A percentile compares a stretch with the other conserved stretches of the same genome.
phyloP scores from a whole-genome alignment of 2,329 filamentous ascomycete genomes.

The Grosmannia huntii region DNA sequence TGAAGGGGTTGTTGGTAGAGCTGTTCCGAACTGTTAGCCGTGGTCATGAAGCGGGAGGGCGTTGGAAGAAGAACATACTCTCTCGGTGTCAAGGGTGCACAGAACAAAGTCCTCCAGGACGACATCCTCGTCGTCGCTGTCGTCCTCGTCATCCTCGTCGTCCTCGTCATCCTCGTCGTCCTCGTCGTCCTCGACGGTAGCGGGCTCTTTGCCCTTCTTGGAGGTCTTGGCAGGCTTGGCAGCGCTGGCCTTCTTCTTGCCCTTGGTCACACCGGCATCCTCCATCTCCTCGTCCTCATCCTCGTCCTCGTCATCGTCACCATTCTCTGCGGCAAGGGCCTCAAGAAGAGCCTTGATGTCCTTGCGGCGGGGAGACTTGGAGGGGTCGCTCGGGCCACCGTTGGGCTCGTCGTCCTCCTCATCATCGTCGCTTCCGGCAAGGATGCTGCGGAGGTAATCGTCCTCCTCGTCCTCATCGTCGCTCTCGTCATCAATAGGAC shows the following conservation, averaged over 20 bases:
- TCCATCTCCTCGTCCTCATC: constrained; percentile 35
- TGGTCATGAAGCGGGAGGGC: not conserved
- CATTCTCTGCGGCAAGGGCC: constrained; percentile 45
- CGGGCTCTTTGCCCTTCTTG: constrained; percentile 14
- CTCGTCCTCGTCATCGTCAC: constrained; percentile 46
- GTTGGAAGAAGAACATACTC: constrained; percentile 44
- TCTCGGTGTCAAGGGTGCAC: constrained; percentile 88
- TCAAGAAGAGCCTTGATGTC: constrained; percentile 67
- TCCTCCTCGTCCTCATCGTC: constrained; percentile 47
- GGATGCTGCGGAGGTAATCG: constrained; percentile 44
- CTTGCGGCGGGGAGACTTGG: constrained; percentile 69
- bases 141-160: constrained; percentile 30
- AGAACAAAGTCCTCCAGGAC: constrained; percentile 83
- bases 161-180: constrained; percentile 27
- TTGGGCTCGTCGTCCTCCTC: constrained; percentile 60
- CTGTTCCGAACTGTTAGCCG: constrained; percentile 31
- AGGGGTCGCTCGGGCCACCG: constrained; percentile 81
- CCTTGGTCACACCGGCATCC: constrained; percentile 21
- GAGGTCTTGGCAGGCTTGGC: not conserved
- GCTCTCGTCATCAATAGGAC: constrained; percentile 35
- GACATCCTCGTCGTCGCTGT: constrained; percentile 43
- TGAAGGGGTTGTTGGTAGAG: constrained; percentile 92
- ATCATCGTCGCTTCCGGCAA: constrained; percentile 37
- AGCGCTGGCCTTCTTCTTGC: constrained; percentile 16
- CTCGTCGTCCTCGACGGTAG: constrained; percentile 10